These are phyloP conservation scores for Cladophialophora chaetospira DNA, from an alignment of 2,329 filamentous ascomycete species.

Conservation along the genomic window DNA sequence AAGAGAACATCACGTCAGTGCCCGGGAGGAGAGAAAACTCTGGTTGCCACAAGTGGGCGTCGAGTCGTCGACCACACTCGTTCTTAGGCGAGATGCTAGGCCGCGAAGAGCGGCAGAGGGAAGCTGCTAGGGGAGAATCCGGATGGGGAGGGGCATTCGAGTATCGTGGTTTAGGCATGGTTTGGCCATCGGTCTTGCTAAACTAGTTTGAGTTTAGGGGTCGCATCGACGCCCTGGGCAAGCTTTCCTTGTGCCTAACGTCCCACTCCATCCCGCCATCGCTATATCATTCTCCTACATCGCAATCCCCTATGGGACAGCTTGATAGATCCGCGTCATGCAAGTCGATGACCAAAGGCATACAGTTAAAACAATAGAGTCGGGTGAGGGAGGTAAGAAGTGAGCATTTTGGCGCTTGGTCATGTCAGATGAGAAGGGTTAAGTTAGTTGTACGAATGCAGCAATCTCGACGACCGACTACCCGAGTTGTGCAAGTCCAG, in stretches of 20 bases:
- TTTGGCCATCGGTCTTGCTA: not conserved
- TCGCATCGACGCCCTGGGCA: too few species aligned
- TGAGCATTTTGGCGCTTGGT: not conserved
- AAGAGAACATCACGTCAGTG: constrained; percentile 1
- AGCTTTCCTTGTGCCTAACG: not conserved
- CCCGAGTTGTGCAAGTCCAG: not conserved
- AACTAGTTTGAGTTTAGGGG: too few species aligned
- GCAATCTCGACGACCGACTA: not conserved
- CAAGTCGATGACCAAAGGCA: constrained; percentile 15
- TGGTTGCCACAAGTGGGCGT: not conserved
- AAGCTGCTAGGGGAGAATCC: not conserved
- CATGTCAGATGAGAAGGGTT: constrained; percentile 1
- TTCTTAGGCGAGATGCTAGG: too few species aligned
- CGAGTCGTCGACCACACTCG: not conserved
- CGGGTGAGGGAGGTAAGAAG: not conserved
- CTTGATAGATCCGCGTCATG: not conserved
- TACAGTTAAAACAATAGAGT: not conserved
- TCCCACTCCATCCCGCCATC: not conserved
- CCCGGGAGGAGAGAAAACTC: not conserved
- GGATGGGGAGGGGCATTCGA: not conserved
- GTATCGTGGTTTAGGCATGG: not conserved
- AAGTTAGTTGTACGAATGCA: not conserved
- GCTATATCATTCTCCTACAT: not conserved
- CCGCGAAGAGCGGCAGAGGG: not conserved
- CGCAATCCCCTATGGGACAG: not conserved